Base-by-base conservation (phyloP, 371 early-diverging fungal species). In the Zancudomyces culisetae region DNA sequence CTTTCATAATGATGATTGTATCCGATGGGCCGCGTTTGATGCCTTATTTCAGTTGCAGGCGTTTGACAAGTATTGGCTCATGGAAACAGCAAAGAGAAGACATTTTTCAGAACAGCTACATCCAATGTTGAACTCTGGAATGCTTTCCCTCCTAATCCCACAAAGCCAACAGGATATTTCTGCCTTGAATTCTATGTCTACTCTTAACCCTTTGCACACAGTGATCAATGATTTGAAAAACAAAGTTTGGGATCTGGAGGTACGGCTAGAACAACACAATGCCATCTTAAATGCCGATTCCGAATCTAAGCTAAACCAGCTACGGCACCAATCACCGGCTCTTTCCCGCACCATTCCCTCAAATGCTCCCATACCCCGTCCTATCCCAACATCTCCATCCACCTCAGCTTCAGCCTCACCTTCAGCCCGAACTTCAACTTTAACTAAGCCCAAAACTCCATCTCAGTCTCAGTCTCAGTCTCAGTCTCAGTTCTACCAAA, bases 181-280 rank as follows among this genome's bases (percentile, higher is more conserved):
- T n/a, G n/a, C n/a, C n/a, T n/a, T n/a, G n/a, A n/a, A n/a, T n/a
- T n/a, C n/a, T n/a, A n/a, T n/a, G n/a, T n/a, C n/a, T n/a, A n/a
- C n/a, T n/a, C n/a, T n/a, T n/a, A 28, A 18, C 28, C 10, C 26
- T 8, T 21, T 47, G 21, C n/a, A 27, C 24, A 27, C 15, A n/a
- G 26, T 49, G 13, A 35, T 49, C 19, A 27, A 49, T 29, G 50
- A 49, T 21, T 49, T 49, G 50, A 49, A 35, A 49, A 18, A 28
- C 28, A 49, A 49, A 35, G 28, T 49, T 19, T 49, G 50, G 50
- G 50, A 29, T 18, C 30, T 49, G 19, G 30, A 49, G 23, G 22
- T 35, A 29, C 28, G 40, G 22, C 28, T 27, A 2, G 50, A 49
- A 20, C 50, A 49, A 20, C 43, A 43, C 19, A 43, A 24, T 20